Conservation (phyloP, 2,329 filamentous ascomycete species). For the Beauveria asiatica region DNA sequence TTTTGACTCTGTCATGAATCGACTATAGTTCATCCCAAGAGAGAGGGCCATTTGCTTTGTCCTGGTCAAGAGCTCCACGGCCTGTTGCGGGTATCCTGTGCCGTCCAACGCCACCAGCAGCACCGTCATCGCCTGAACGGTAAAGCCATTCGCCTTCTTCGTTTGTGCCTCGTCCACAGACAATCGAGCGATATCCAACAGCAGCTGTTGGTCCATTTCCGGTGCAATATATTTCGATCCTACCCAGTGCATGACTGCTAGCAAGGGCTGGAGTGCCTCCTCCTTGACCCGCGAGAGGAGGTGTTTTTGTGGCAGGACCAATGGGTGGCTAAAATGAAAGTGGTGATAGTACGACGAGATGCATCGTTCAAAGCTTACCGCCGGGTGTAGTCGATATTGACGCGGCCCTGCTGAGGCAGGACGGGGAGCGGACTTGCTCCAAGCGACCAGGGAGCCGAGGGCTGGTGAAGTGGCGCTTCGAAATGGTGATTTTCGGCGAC, state of each 20-base stretch:
- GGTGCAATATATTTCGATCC: background rate
- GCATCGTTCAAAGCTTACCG: background rate
- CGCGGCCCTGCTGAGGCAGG: background rate
- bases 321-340: constrained; percentile 4
- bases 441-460: background rate
- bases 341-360: constrained; percentile 1
- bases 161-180: background rate
- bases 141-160: background rate
- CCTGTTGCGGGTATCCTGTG: background rate
- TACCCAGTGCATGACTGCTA: constrained; percentile 6
- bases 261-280: background rate
- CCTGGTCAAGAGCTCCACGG: background rate
- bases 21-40: constrained; percentile 30
- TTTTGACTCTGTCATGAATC: background rate
- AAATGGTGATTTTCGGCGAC: background rate
- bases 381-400: background rate
- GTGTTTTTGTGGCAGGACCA: background rate
- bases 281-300: background rate
- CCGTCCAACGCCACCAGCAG: constrained; percentile 1
- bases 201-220: background rate
- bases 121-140: constrained; percentile 2
- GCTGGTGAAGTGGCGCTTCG: background rate
- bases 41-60: background rate
- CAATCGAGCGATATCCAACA: background rate
- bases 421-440: background rate